phyloP scores from a whole-genome alignment of 768 basidiomycete species.

The Auricularia auricula-judae region DNA sequence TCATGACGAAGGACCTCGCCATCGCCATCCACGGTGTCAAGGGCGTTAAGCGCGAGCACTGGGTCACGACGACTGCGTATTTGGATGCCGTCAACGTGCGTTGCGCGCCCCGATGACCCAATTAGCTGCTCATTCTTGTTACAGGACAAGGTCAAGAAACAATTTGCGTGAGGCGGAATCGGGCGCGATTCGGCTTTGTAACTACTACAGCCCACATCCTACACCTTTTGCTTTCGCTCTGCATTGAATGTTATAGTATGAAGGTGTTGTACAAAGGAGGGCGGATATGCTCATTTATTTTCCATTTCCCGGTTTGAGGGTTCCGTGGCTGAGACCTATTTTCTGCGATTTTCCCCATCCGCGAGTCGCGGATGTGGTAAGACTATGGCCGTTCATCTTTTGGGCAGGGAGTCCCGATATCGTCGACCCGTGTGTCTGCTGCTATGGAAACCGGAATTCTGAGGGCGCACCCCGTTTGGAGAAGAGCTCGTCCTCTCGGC shows the following conservation, averaged over 20 bases:
- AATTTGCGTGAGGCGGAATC: conserved; percentile 4
- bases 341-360: no score
- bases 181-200: background rate
- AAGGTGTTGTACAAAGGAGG: no score
- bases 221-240: background rate
- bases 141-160: conserved; percentile 14
- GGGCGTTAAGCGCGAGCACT: conserved; percentile 81
- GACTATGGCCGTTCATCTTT: no score
- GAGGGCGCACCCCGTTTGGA: no score
- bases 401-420: no score
- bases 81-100: conserved; percentile 84
- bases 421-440: no score
- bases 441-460: no score
- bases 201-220: background rate
- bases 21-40: conserved; percentile 85
- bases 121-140: background rate
- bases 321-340: no score
- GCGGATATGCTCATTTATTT: no score
- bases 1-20: conserved; percentile 98
- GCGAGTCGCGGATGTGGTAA: no score
- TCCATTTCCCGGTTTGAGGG: no score
- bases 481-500: no score
- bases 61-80: conserved; percentile 91
- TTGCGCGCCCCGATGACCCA: background rate
- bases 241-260: background rate